These are phyloP conservation scores for Oxalis stricta DNA, from an alignment of 441 rosid genomes.

Conservation along the genomic window DNA sequence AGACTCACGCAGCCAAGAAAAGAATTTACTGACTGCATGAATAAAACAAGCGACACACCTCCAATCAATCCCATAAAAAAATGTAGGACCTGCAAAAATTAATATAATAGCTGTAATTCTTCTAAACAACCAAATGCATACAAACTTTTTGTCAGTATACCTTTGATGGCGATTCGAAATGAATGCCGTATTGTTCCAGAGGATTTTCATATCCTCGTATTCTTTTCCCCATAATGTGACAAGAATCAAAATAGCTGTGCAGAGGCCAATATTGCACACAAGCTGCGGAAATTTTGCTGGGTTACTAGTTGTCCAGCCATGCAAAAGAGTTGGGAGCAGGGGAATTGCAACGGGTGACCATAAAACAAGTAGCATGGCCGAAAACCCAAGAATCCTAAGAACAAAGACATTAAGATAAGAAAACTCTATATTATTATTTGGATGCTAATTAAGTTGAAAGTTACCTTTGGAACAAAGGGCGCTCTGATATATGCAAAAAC, in stretches of 20 bases:
- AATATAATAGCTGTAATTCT: slow-evolving; percentile 4
- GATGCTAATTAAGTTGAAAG: background rate
- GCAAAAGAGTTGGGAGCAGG: slow-evolving; percentile 73
- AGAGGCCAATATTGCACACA: slow-evolving; percentile 67
- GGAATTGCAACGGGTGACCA: slow-evolving; percentile 91
- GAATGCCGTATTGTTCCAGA: slow-evolving; percentile 67
- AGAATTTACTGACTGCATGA: slow-evolving; percentile 54
- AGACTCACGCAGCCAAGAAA: slow-evolving; percentile 46
- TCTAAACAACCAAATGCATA: background rate
- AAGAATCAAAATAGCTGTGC: slow-evolving; percentile 61
- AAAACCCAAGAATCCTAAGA: slow-evolving; percentile 67
- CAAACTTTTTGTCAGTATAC: slow-evolving; percentile 20
- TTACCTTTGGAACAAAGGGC: slow-evolving; percentile 79
- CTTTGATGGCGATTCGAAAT: slow-evolving; percentile 41
- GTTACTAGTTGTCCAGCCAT: slow-evolving; percentile 60
- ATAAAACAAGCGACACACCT: slow-evolving; percentile 50
- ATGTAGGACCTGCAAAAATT: slow-evolving; percentile 47
- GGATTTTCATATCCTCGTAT: slow-evolving; percentile 73
- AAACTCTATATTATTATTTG: too few relatives aligned
- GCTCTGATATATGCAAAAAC: slow-evolving; percentile 67
- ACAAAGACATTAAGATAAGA: slow-evolving; percentile 9
- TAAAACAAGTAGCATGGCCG: slow-evolving; percentile 65
- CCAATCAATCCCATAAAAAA: slow-evolving; percentile 49
- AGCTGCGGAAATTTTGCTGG: slow-evolving; percentile 61
- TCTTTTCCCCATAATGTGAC: slow-evolving; percentile 82